phyloP scores from a whole-genome alignment of 306 rosid species.

The Rubus parviflorus region DNA sequence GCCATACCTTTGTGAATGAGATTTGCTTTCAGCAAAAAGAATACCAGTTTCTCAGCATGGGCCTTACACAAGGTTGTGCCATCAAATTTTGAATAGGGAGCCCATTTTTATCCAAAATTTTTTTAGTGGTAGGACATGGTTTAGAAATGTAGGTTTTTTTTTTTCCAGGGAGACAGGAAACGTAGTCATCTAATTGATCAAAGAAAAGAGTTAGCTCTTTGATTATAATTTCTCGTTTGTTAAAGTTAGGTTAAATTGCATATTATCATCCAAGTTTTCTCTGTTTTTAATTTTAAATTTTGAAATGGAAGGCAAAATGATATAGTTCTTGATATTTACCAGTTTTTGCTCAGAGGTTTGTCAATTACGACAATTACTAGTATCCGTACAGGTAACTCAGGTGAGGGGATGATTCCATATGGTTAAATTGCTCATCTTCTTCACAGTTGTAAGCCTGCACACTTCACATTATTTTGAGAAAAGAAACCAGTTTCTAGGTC shows the following conservation, averaged over 20 bases:
- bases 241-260: background rate
- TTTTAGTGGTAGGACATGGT: conserved; percentile 13
- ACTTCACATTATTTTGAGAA: background rate
- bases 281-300: background rate
- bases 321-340: background rate
- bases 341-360: background rate
- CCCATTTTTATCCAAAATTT: background rate
- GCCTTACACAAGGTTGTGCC: conserved; percentile 40
- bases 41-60: conserved; percentile 24
- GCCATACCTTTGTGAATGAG: conserved; percentile 71
- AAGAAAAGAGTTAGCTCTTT: background rate
- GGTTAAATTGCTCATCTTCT: background rate
- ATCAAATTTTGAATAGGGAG: conserved; percentile 25
- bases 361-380: background rate
- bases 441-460: no score
- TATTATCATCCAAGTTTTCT: background rate
- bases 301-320: background rate
- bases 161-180: background rate
- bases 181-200: background rate
- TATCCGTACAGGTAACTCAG: no score
- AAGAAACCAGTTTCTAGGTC: background rate
- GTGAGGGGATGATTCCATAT: no score
- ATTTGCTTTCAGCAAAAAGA: conserved; percentile 55
- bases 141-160: conserved; percentile 8
- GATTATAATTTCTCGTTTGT: background rate